Evolutionary conservation across 2,329 filamentous ascomycete species (phyloP), one percentile per base, ranked within the genome.

Genomic region (Tolypocladium paradoxum): DNA sequence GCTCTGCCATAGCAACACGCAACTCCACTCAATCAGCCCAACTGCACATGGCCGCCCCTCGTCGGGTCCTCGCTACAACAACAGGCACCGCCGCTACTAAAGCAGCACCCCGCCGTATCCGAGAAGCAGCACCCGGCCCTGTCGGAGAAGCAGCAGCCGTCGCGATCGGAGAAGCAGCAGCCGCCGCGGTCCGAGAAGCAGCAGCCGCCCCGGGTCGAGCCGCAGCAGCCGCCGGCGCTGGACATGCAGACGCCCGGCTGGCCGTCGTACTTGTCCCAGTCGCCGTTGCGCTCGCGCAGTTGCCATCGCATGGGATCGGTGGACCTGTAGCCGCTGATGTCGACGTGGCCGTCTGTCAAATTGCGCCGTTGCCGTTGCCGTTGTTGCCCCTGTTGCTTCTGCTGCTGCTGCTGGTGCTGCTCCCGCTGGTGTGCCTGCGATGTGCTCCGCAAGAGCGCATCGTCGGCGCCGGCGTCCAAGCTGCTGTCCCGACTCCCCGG

Each of bases 151-250:
- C 38, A 49, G 46, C 53, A 54, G 22, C 53, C 55, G 2, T 34
- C 53, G 3, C 55, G 50, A n/a, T 43, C 49, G 2, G 55, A 56
- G 53, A 54, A 58, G 52, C 50, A 56, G 47, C 57, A 58, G 5
- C 56, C 56, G 20, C 35, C 52, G 5, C 52, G 52, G 34, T 51
- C 53, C 6, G 55, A 52, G 29, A 46, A 54, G 51, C 31, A 50
- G 37, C 33, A 40, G 11, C 53, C 52, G n/a, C 43, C 52, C 0
- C 24, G 31, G 11, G 14, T 22, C 9, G 52, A 53, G 48, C 16
- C 16, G 48, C 48, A 53, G 48, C 52, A 53, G 3, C 38, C 52
- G 24, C 40, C 48, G 2, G 33, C 24, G 22, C 16, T 37, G 4
- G 52, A 54, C 38, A 29, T 27, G 48, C 52, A 53, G 48, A 11